A percentile compares a stretch with the other conserved stretches of the same genome.
These are phyloP conservation scores for Ploettnerulaceae sp. DNA, from an alignment of 2,329 filamentous ascomycete species.

Conservation along the genomic window DNA sequence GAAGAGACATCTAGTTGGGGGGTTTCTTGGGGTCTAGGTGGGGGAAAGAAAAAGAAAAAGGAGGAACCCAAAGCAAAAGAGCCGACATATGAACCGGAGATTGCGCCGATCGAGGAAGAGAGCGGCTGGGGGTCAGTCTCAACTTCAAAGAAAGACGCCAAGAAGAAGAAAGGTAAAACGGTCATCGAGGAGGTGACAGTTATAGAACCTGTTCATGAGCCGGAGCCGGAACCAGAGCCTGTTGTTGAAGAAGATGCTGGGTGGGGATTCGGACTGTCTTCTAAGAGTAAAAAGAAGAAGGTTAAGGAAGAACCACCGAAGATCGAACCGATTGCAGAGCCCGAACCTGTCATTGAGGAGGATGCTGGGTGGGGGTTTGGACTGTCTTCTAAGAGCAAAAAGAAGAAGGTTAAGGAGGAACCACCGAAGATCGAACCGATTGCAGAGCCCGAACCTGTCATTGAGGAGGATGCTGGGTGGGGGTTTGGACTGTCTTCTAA, in stretches of 20 bases:
- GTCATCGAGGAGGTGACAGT: neutral
- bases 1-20: constrained; percentile 35
- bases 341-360: constrained; percentile 5
- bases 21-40: constrained; percentile 29
- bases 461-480: constrained; percentile 30
- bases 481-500: constrained; percentile 10
- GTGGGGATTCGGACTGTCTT: constrained; percentile 5
- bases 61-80: constrained; percentile 30
- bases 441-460: constrained; percentile 30
- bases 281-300: constrained; percentile 3
- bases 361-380: constrained; percentile 8
- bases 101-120: constrained; percentile 25
- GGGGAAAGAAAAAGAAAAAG: constrained; percentile 23
- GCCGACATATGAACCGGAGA: constrained; percentile 35
- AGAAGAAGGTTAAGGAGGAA: constrained; percentile 8
- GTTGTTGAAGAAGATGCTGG: constrained; percentile 12
- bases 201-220: neutral
- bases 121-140: constrained; percentile 36
- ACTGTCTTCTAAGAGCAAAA: neutral
- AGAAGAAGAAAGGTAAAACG: constrained; percentile 3
- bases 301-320: constrained; percentile 10
- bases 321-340: neutral
- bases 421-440: neutral
- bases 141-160: constrained; percentile 33
- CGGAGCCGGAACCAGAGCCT: constrained; percentile 31